Base-by-base conservation (phyloP, 2,329 filamentous ascomycete species). In the Beauveria scarabaeidicola region DNA sequence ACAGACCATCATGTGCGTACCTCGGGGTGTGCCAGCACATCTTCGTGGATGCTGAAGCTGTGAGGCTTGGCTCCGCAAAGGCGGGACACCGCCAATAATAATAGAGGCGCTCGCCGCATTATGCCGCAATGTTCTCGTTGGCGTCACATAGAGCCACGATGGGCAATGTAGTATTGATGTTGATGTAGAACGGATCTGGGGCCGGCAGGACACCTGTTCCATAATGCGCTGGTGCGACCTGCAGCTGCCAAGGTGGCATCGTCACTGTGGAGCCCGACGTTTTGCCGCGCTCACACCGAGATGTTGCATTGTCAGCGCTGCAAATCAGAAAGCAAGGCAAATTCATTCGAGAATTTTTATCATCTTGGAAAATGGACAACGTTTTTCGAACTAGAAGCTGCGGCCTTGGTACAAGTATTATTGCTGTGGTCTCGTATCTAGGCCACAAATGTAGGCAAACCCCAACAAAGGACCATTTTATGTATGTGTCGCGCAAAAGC, bases 11-110 rank as follows among this genome's bases (percentile, higher is more conserved):
- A 36, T 15, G 32, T 15, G 36, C 78, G 64, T 78, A 93, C 90
- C 81, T 94, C 90, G 11, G 92, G 92, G 73, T 88, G 91, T 19
- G 91, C 91, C 60, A 96, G 81, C 55, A 96, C 73, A 70, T 97
- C 92, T 69, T 96, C 90, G 68, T 94, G 86, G 60, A 96, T 89
- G 75, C 87, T 96, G 77, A 96, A 96, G 58, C 78, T 75, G 8
- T 75, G 77, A 50, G 80, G 78, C 50, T 78, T 77, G 65, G 80
- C 81, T 63, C 66, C 67, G 65, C 72, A 74, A 32, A 81, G 74
- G 70, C 74, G 78, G 64, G 76, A 65, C 52, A 69, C 68, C 48
- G 75, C 75, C 60, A 82, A 68, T 51, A 83, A 66, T 15, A 75
- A 64, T 57, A 81, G 60, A 60, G 74, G 71, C 66, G 75, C 69